Evolutionary conservation across 2,329 filamentous ascomycete species (phyloP).

Genomic region (Paecilomyces variotii): DNA sequence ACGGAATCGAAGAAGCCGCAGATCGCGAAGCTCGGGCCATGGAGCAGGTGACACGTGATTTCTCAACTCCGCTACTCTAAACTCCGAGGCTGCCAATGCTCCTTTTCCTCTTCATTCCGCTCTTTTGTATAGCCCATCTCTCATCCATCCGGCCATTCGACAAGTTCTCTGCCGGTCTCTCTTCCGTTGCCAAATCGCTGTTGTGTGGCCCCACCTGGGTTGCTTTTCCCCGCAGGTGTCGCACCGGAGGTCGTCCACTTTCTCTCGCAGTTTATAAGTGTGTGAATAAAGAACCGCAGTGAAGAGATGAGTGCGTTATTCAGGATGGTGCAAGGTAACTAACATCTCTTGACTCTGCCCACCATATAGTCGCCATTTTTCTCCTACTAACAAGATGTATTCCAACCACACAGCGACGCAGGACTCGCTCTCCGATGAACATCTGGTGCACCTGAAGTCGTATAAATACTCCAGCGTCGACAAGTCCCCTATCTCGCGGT

Average conservation of each 20-base stretch:
- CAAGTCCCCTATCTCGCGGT: slow-evolving; percentile 86
- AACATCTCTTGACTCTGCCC: neutral
- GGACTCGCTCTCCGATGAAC: slow-evolving; percentile 74
- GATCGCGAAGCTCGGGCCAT: neutral
- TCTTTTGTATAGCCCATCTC: neutral
- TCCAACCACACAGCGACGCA: slow-evolving; percentile 24
- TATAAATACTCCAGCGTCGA: slow-evolving; percentile 99
- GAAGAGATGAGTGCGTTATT: slow-evolving; percentile 22
- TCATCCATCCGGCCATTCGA: neutral
- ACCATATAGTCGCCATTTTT: neutral
- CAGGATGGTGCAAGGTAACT: slow-evolving; percentile 29
- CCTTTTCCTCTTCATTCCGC: neutral
- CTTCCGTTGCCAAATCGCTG: neutral
- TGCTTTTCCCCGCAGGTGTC: neutral
- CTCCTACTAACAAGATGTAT: slow-evolving; percentile 1
- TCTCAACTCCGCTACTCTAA: neutral
- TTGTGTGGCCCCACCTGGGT: neutral
- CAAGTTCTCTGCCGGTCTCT: neutral
- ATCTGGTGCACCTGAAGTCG: slow-evolving; percentile 78
- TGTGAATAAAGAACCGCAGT: neutral
- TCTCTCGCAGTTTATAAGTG: neutral
- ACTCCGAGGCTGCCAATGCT: neutral
- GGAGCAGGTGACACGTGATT: neutral
- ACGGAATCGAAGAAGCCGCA: neutral
- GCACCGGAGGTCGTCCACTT: neutral